Evolutionary conservation across 495 filamentous ascomycete species (phyloP), one percentile per base, ranked within the genome.

Genomic region (Amniculicola lignicola): DNA sequence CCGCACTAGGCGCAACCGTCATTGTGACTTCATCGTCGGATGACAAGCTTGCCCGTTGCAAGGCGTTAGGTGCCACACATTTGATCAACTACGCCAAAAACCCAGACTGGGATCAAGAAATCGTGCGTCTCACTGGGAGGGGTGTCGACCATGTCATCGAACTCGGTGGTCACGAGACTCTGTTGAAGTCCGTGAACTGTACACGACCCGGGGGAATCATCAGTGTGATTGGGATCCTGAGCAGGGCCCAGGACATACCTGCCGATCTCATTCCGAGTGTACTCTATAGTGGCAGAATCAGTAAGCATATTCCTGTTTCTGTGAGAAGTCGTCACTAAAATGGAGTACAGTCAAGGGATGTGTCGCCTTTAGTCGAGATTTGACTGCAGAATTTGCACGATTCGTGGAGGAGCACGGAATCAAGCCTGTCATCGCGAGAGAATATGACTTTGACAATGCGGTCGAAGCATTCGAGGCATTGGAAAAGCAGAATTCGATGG

Each of bases 41-140:
- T 31, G 61, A 63, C 27, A 70, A 72, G 37, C 31, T 66, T 6
- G 27, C 62, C 15, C 14, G 33, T 12, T 51, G 61, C n/a, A 65
- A 63, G 24, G 37, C 59, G 35, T 63, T 66, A 43, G 56, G 57
- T 3, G 60, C 58, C 4, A 52, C 62, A 3, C 42, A 67, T 18
- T 37, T 44, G 35, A 64, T 72, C 51, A 70, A 74, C 47, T 74
- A 72, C 59, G 61, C 55, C 22, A 65, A 52, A 15, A 60, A 51
- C 0, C 59, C 68, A 4, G 50, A 70, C 10, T 73, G 72, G 72
- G 68, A 59, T 0, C 49, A 51, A 2, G 64, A 65, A 46, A 68
- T 64, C 7, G 33, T 62, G 44, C 27, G 58, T 14, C 53, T 73
- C 5, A 72, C 71, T 9, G 70, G 67, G 0, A 56, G 60, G 24